Base-by-base conservation (phyloP, 305 asterid species). In the Euphrasia arctica region DNA sequence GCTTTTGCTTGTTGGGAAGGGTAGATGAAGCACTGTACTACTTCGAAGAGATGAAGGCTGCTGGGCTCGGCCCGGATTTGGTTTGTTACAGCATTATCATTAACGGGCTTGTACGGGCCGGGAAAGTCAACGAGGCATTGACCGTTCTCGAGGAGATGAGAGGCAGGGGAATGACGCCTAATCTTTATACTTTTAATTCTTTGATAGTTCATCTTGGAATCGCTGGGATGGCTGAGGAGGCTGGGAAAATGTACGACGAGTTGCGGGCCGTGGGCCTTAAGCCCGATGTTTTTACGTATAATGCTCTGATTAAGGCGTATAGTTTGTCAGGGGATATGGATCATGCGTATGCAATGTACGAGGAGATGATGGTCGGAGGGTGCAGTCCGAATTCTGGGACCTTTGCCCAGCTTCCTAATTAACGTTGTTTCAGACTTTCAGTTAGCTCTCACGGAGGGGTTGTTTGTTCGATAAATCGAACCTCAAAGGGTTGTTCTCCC, bases 61-160 rank as follows among this genome's bases (percentile, higher is more conserved):
- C 84, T 58, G 98, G 98, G 59, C 80, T 89, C 39, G 97, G 87
- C 81, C 98, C 97, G 54, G 98, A 92, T 82, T 62, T 89, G 70
- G 73, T 92, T 29, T 85, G 91, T 66, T 92, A 83, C 85, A 92
- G 84, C 73, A 85, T 92, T 64, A 89, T 92, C 83, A 84, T 92
- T 47, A 85, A 87, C 58, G 96, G 97, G 66, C 93, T 89, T 15
- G 91, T 89, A 15, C 88, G 72, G 72, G 75, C 90, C 2, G 83
- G 90, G 22, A 80, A 74, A 75, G 70, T 82, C 47, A 55, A 71
- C 63, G 88, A 83, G 65, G 91, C 97, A 47, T 32, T 85, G 63
- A 50, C 64, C 66, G 85, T 92, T 79, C 76, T 89, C 58, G 81
- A 77, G 57, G 98, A 92, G 83, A 87, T 89, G 98, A 83, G 76